Base-by-base conservation (phyloP, 306 rosid genomes). In the Quercus rubra region DNA sequence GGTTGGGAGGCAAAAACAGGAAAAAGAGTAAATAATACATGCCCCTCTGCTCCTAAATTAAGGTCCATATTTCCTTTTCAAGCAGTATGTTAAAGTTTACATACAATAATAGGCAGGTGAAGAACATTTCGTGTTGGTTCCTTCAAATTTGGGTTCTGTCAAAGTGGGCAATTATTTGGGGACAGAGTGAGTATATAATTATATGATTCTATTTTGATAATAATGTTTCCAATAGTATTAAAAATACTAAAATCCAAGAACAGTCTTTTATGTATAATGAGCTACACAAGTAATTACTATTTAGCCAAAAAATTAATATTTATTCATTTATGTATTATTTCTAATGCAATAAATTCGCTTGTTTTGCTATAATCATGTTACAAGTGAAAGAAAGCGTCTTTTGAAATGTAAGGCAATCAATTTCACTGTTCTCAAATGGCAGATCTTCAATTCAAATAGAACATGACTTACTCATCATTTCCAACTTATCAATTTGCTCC, bases 401-500 rank as follows among this genome's bases (percentile, higher is more conserved):
- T 43, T 18, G 41, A 71, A 74, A 59, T 27, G 71, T 6, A 74
- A 2, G 20, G 27, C 31, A 80, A 21, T 23, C 15, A 14, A 85
- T 30, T 58, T 31, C 35, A 68, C 23, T 5, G 59, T 64, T 56
- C 19, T 25, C 7, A 11, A 35, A 31, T 21, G 7, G 71, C 57
- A 74, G 75, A 67, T 7, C 64, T 8, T 17, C 30, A 61, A 4
- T 4, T 17, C 30, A 61, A 4, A 14, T 10, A 76, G 73, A 82
- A 20, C 52, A 68, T 2, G 55, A 87, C 99, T 88, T 86, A 96
- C 99, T 96, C 98, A 91, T 92, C 87, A 81, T 83, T 81, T 96
- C 94, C 92, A 96, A 84, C 91, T 91, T 96, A 21, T 96, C 97
- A 86, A 93, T 93, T 87, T 93, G 98, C 79, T 93, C 94, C 83